A percentile compares a stretch with the other conserved stretches of the same genome.
Evolutionary conservation across 768 basidiomycete species (phyloP).

Genomic region (Mycena belliarum): DNA sequence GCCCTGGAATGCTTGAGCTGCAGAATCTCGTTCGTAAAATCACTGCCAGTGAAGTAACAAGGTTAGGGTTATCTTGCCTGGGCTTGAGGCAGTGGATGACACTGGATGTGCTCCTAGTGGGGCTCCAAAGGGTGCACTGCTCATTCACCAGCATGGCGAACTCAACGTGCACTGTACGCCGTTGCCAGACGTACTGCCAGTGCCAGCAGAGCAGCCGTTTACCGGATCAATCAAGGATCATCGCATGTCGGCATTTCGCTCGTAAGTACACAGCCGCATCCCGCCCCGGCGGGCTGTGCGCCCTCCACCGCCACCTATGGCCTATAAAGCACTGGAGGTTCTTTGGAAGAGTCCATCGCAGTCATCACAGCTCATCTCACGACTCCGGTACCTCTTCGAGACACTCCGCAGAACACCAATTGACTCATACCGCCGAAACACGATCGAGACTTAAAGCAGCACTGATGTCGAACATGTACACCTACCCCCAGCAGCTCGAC

Average conservation of each 20-base stretch:
- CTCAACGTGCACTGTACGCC: neutral
- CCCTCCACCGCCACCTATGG: neutral
- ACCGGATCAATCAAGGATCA: neutral
- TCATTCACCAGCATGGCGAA: neutral
- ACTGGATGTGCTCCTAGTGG: neutral
- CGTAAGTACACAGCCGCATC: conserved; percentile 2
- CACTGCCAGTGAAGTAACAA: too few relatives aligned
- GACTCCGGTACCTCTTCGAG: conserved; percentile 2
- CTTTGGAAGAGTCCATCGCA: conserved; percentile 8
- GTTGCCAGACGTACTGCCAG: conserved; percentile 8
- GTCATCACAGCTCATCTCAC: conserved; percentile 18
- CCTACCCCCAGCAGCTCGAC: conserved; percentile 19
- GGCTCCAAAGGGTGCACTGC: neutral
- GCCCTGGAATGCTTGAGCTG: too few relatives aligned
- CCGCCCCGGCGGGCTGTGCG: neutral
- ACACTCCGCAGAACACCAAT: neutral
- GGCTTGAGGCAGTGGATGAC: too few relatives aligned
- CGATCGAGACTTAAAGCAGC: conserved; percentile 19
- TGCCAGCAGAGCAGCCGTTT: conserved; percentile 1
- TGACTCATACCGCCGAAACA: conserved; percentile 17
- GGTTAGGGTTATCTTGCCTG: too few relatives aligned
- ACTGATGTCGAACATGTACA: conserved; percentile 16
- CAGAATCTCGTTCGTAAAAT: too few relatives aligned
- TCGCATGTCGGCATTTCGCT: neutral
- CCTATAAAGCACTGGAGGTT: conserved; percentile 12